Conservation (phyloP, 148 eudicot genomes). For the Heliosperma pusillum region DNA sequence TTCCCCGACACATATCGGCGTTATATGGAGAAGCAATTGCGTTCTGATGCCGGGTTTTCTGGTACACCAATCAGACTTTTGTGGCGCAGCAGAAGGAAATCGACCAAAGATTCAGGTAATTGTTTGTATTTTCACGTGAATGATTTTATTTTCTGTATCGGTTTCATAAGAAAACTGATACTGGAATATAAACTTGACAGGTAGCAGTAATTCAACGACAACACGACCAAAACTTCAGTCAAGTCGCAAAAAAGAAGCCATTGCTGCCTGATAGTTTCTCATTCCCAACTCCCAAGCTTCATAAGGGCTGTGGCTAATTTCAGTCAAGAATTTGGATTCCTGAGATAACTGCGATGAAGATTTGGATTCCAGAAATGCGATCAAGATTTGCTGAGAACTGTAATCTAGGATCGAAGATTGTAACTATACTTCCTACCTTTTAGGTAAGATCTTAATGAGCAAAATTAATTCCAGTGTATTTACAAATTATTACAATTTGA, state of each 20-base stretch:
- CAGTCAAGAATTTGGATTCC: neutral
- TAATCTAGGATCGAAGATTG: neutral
- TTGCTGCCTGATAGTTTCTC: slow-evolving; percentile 3
- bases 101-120: slow-evolving; percentile 48
- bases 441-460: neutral
- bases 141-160: neutral
- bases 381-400: neutral
- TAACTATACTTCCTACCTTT: neutral
- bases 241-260: slow-evolving; percentile 26
- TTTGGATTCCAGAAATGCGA: neutral
- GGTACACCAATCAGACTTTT: slow-evolving; percentile 96
- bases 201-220: slow-evolving; percentile 20
- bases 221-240: slow-evolving; percentile 10
- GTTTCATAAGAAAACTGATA: neutral
- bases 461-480: neutral
- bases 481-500: too few relatives aligned
- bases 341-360: neutral
- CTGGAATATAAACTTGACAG: slow-evolving; percentile 13
- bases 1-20: slow-evolving; percentile 89
- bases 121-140: slow-evolving; percentile 1
- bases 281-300: too few relatives aligned
- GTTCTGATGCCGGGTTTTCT: slow-evolving; percentile 77
- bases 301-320: too few relatives aligned
- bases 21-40: slow-evolving; percentile 97
- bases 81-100: slow-evolving; percentile 93